Percentiles rank a stretch among this genome's conserved stretches.
Conservation (phyloP, 1,284 basidiomycete genomes). For the Malassezia pachydermatis region DNA sequence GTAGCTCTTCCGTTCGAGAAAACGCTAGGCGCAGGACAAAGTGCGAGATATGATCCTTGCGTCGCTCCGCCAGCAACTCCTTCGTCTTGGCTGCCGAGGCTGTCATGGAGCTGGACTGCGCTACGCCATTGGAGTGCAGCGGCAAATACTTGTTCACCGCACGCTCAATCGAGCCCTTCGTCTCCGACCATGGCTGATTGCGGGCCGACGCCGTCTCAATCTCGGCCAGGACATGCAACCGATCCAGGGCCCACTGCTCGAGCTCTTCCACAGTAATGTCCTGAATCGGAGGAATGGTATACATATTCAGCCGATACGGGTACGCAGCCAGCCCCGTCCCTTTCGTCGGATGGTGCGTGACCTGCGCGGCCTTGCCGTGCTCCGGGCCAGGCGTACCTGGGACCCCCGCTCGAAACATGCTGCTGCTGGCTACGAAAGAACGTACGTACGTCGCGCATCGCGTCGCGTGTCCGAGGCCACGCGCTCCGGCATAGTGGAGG, state of each 20-base stretch:
- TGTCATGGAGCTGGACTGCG: slow-evolving; percentile 46
- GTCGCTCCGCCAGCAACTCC: slow-evolving; percentile 59
- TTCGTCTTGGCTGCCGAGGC: slow-evolving; percentile 48
- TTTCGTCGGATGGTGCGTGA: slow-evolving; percentile 25
- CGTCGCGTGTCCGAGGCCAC: neutral
- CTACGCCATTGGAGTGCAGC: slow-evolving; percentile 57
- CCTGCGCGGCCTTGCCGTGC: slow-evolving; percentile 11
- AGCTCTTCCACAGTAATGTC: slow-evolving; percentile 96
- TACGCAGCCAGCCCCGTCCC: slow-evolving; percentile 20
- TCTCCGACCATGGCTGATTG: slow-evolving; percentile 67
- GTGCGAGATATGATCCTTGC: slow-evolving; percentile 81
- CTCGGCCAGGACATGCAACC: slow-evolving; percentile 76
- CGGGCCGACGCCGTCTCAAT: slow-evolving; percentile 86
- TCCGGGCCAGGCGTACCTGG: slow-evolving; percentile 1
- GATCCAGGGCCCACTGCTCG: slow-evolving; percentile 78
- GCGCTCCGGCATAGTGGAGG: neutral
- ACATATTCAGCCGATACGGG: slow-evolving; percentile 51
- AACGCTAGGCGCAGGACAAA: slow-evolving; percentile 91
- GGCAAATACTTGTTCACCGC: slow-evolving; percentile 66
- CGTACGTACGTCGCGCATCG: no score
- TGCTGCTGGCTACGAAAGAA: neutral
- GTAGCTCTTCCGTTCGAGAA: slow-evolving; percentile 84
- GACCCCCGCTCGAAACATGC: slow-evolving; percentile 18
- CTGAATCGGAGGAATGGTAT: slow-evolving; percentile 70
- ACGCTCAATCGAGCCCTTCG: slow-evolving; percentile 56